A percentile compares a stretch with the other conserved stretches of the same genome.
Conservation (phyloP, 495 filamentous ascomycete genomes). For the Wilcoxina mikolae region DNA sequence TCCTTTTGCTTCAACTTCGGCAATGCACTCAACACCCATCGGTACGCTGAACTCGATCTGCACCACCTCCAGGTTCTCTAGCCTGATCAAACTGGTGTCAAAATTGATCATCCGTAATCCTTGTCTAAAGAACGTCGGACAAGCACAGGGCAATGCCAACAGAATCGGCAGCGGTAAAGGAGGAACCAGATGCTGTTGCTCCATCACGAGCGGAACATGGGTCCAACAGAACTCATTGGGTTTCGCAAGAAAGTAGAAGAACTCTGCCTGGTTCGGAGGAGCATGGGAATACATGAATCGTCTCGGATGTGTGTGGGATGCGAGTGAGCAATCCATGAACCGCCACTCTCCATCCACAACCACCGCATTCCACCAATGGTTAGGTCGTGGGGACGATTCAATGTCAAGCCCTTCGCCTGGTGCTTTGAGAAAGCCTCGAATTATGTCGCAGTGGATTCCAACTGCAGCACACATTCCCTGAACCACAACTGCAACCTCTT, state of each 20-base stretch:
- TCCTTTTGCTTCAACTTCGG: constrained; percentile 74
- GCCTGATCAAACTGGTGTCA: constrained; percentile 69
- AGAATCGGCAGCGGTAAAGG: constrained; percentile 70
- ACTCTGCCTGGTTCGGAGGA: constrained; percentile 54
- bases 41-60: constrained; percentile 80
- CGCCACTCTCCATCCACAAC: constrained; percentile 90
- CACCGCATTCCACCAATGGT: constrained; percentile 98
- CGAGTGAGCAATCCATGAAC: constrained; percentile 87
- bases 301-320: constrained; percentile 74
- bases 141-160: constrained; percentile 67
- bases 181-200: constrained; percentile 87
- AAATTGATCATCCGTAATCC: constrained; percentile 65
- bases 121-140: constrained; percentile 78
- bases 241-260: constrained; percentile 78
- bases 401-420: constrained; percentile 74
- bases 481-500: constrained; percentile 80
- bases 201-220: constrained; percentile 68
- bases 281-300: constrained; percentile 60
- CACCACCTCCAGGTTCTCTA: constrained; percentile 83
- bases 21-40: constrained; percentile 76
- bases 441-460: constrained; percentile 68
- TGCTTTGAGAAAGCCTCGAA: constrained; percentile 76
- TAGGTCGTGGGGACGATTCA: constrained; percentile 59
- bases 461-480: constrained; percentile 87
- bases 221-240: constrained; percentile 87